Base-by-base conservation (phyloP, 176 grass and related monocot species). In the Otatea glauca region DNA sequence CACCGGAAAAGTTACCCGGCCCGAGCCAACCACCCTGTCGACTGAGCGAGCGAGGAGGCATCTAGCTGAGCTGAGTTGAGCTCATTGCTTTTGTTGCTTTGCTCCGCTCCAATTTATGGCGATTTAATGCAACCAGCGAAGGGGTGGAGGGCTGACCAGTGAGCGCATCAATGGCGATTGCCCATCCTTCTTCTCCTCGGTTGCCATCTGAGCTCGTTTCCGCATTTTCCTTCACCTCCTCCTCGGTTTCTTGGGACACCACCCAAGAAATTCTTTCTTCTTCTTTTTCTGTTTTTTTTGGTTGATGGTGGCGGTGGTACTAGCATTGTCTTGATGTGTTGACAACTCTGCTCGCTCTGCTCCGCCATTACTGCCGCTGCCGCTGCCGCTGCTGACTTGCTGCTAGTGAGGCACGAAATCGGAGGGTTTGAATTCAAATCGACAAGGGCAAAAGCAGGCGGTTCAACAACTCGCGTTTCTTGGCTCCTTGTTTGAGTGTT, bases 41-140 rank as follows among this genome's bases (percentile, higher is more conserved):
- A 48, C 23, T 5, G 27, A 34, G 58, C 9, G 13, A n/a, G 55
- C 7, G 32, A n/a, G 49, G 13, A 14, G 45, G 45, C 45, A 48
- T 14, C 3, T 18, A 73, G 53, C 4, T 12, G 49, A 61, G 54
- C 34, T 0, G 24, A 35, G 23, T 2, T 4, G 39, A 23, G n/a
- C 86, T 88, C 64, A 49, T 84, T 67, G 75, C 81, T 68, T 75
- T 80, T 62, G 87, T 81, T 89, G 83, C 70, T 64, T 81, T 89
- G 84, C 84, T 82, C 86, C 55, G 85, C 88, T 67, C 42, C 89
- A 34, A 92, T 90, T 92, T 87, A 91, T 91, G 89, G 87, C 79
- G 77, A 74, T 90, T 94, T 83, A 94, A 88, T 94, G 85, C 77
- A 83, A 54, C 87, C 89, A 89, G 83, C 92, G 54, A 87, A 55